These are phyloP conservation scores for Leishmania arabica DNA, from an alignment of 208 protist species.

Conservation along the genomic window DNA sequence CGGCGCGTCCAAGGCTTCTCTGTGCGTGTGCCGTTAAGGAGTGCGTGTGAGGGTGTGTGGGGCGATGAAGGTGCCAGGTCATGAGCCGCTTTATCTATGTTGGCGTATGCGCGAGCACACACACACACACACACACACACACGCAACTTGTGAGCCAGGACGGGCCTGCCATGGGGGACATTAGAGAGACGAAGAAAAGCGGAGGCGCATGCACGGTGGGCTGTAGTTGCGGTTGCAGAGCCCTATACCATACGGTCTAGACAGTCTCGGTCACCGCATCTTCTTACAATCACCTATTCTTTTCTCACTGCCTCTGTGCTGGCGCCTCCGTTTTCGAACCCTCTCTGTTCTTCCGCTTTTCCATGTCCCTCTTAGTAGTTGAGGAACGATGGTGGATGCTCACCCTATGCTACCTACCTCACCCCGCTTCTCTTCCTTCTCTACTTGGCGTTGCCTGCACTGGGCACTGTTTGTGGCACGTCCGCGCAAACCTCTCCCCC, in stretches of 20 bases:
- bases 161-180: background rate
- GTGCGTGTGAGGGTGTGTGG: background rate
- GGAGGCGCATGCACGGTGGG: background rate
- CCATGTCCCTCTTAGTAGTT: background rate
- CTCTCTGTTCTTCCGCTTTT: background rate
- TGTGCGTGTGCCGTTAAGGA: background rate
- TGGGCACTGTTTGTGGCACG: background rate
- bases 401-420: background rate
- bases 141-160: background rate
- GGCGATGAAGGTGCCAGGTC: background rate
- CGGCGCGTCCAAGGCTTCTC: background rate
- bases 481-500: background rate
- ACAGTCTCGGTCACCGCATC: background rate
- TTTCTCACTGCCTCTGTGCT: background rate
- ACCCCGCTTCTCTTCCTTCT: background rate
- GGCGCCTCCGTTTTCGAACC: background rate
- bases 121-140: background rate
- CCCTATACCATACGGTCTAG: background rate
- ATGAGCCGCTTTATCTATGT: background rate
- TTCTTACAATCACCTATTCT: background rate
- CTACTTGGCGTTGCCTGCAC: background rate
- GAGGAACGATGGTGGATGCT: background rate
- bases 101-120: background rate
- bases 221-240: background rate
- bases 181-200: background rate